Evolutionary conservation across 768 basidiomycete genomes (phyloP).

Genomic region (Russula brevipes): DNA sequence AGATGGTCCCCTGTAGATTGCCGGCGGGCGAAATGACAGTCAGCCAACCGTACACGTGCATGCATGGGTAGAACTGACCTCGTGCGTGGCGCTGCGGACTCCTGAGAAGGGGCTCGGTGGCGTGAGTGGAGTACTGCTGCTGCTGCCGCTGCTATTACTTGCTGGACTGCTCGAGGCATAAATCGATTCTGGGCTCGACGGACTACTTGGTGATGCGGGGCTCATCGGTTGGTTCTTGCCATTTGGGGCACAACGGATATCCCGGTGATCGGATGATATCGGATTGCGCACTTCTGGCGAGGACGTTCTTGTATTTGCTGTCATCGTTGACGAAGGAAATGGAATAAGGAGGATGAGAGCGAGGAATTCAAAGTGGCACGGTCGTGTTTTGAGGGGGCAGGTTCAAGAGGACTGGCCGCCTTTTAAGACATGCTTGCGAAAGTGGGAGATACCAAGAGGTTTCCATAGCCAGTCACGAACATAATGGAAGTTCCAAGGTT

Average conservation of each 20-base stretch:
- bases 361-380: not conserved
- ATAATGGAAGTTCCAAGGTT: slow-evolving; percentile 7
- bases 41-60: not conserved
- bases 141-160: not conserved
- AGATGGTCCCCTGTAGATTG: not conserved
- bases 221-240: not conserved
- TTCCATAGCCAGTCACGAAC: not conserved
- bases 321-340: not conserved
- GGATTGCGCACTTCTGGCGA: not conserved
- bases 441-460: not conserved
- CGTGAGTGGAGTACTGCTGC: slow-evolving; percentile 4
- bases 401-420: not conserved
- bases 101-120: not conserved
- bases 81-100: not conserved
- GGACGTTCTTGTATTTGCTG: not conserved
- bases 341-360: not conserved
- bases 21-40: not conserved
- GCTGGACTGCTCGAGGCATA: not conserved
- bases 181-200: not conserved
- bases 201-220: not conserved
- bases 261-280: not conserved
- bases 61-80: slow-evolving; percentile 1
- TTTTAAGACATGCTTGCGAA: not conserved
- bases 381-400: not conserved
- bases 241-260: not conserved